Conservation (phyloP, 768 basidiomycete species). For the Suillus plorans region DNA sequence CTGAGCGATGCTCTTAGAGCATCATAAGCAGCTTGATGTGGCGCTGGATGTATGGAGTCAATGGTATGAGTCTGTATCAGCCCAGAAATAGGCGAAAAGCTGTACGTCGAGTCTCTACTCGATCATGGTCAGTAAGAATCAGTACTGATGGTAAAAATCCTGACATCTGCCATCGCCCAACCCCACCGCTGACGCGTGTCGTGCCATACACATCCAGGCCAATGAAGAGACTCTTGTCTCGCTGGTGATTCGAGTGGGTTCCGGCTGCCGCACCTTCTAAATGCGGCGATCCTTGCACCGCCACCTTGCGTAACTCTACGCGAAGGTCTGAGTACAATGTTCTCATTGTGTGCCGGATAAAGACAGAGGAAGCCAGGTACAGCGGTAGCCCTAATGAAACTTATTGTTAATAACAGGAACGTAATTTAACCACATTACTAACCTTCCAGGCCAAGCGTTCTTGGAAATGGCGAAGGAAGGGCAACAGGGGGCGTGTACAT, state of each 20-base stretch:
- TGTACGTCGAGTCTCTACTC: constrained; percentile 66
- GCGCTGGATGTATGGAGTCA: constrained; percentile 77
- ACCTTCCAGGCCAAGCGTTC: constrained; percentile 73
- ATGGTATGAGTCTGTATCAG: constrained; percentile 64
- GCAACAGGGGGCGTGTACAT: constrained; percentile 67
- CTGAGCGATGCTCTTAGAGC: constrained; percentile 43
- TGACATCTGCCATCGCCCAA: constrained; percentile 74
- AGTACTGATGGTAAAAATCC: constrained; percentile 26
- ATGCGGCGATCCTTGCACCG: constrained; percentile 23
- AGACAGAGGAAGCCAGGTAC: constrained; percentile 68
- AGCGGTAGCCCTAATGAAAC: constrained; percentile 56
- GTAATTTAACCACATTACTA: constrained; percentile 10
- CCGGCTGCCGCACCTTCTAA: background rate
- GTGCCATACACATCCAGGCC: constrained; percentile 56
- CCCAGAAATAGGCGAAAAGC: constrained; percentile 66
- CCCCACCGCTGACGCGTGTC: constrained; percentile 61
- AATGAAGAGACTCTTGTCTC: constrained; percentile 61
- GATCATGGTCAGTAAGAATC: background rate
- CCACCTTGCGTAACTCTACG: constrained; percentile 54
- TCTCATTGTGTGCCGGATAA: constrained; percentile 73
- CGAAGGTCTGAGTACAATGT: constrained; percentile 68
- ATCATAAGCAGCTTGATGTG: constrained; percentile 69
- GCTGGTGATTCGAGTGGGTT: constrained; percentile 15
- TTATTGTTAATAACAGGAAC: background rate
- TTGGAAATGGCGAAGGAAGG: constrained; percentile 69